Base-by-base conservation (phyloP, 495 filamentous ascomycete genomes). In the Neurospora sp. region DNA sequence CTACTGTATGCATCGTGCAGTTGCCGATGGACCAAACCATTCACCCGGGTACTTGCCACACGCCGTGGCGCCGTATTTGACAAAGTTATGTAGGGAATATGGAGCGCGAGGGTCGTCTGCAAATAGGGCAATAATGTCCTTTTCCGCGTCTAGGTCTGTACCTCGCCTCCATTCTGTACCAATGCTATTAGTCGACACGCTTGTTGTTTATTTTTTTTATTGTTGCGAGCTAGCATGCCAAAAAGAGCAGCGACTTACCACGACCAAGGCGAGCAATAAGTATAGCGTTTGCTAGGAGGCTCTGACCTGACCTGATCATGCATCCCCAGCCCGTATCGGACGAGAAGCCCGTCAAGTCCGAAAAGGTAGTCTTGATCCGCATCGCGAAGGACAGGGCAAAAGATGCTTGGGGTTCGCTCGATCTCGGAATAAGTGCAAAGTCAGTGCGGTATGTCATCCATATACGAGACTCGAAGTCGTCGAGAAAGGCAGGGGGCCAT, bases 1-100 rank as follows among this genome's bases (percentile, higher is more conserved):
- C 77, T 82, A 97, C 94, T 96, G 90, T 70, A 99, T 97, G 80
- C 96, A 98, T 72, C 90, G 89, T n/a, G 96, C 93, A 3, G 96
- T 96, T 7, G 96, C 96, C 17, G 93, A 97, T n/a, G 96, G 96
- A 10, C 96, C 96, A 85, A 99, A 99, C 96, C 96, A 99, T 81
- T 98, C 93, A 35, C 96, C 96, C 0, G 96, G 95, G 79, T 94
- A 91, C 79, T 97, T 98, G 8, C 93, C 94, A 78, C 96, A 99
- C 14, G 91, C 92, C 40, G 87, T 84, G 20, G 95, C 93, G 4
- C 96, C 96, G 76, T 97, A 91, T 69, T 90, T 84, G 38, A 98
- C 96, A 76, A 99, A 99, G 73, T 88, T 91, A 76, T 99, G 96
- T 77, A 99, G 95, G 8, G 96, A 98, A 78, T 97, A 98, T 3